Base-by-base conservation (phyloP, 2,329 filamentous ascomycete species). In the Coniochaeta hoffmannii region DNA sequence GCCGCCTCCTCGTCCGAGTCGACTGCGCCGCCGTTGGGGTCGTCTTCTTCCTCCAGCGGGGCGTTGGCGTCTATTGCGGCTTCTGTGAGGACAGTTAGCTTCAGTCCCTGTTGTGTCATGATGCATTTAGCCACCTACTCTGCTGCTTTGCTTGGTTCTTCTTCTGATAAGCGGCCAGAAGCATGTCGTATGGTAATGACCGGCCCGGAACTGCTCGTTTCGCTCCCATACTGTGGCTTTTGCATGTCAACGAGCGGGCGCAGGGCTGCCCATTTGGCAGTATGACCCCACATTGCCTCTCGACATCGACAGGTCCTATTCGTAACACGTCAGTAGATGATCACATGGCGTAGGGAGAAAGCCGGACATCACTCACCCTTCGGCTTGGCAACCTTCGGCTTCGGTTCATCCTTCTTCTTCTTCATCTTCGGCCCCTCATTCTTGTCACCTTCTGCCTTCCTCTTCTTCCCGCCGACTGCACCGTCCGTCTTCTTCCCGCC, bases 91-190 rank as follows among this genome's bases (percentile, higher is more conserved):
- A 9, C 44, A 64, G 63, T 61, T 46, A 17, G 35, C 24, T n/a
- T 30, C 14, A 5, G n/a, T n/a, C n/a, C n/a, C n/a, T n/a, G n/a
- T 19, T 34, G 15, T 10, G 17, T 11, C 5, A 26, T 34, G 31
- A 50, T 15, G 58, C 58, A 38, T 31, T 12, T 17, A 14, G 35
- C 41, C 32, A 80, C 87, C 73, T 78, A 92, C 90, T 96, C 71
- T 97, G 94, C 74, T 96, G 90, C 67, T 96, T 96, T 22, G 94
- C 94, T 71, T 97, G 94, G 65, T 99, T 99, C 78, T 97, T 97
- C 80, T 97, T 97, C 70, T 94, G 89, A 66, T 94, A 94, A 8
- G 88, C 87, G 14, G 88, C 86, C 35, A 97, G 79, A 36, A 97
- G 76, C 87, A 96, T 94, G 69, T 96, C 91, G 66, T 97, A 97